Base-by-base conservation (phyloP, 2,329 filamentous ascomycete genomes). In the Cladosporium colombiae region DNA sequence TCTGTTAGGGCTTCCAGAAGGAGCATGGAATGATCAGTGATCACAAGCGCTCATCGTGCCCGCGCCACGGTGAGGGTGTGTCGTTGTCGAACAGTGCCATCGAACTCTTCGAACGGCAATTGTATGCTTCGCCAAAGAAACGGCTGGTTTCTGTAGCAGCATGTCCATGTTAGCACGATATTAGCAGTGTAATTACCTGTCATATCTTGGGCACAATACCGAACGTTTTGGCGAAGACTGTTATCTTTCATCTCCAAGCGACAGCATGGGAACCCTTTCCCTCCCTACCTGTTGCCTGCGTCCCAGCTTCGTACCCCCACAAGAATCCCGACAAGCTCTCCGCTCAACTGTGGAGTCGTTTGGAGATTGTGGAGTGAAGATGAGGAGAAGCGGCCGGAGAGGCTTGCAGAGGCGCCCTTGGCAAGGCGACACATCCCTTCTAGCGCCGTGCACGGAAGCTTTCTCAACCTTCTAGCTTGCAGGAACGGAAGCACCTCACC, bases 311-410 rank as follows among this genome's bases (percentile, higher is more conserved):
- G 1, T 46, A 18, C 10, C 40, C 40, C 40, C 40, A n/a, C 40
- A 46, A 21, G n/a, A 11, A 46, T n/a, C 10, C 33, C 33, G 16
- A 35, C 33, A 35, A 35, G 13, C 13, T 35, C n/a, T 46, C 40
- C 8, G 8, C 40, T 21, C 52, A 13, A 29, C 31, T 55, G 29
- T 29, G 52, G 52, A 55, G 52, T 21, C 27, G 31, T 55, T 31
- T 55, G 52, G 52, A 55, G 52, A 55, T 53, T n/a, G 52, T 55
- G 52, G 52, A 21, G 27, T 55, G 52, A 33, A 55, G 52, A 55
- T 55, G 52, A 55, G 52, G 52, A 31, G 52, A 55, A 55, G 52
- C 31, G 52, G 27, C 52, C 33, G 52, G 13, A 33, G 27, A 55
- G 52, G 52, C 29, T n/a, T 55, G 52, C 7, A 55, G 52, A 55